A percentile compares a stretch with the other conserved stretches of the same genome.
phyloP scores from a whole-genome alignment of 441 rosid species.

The Viola pubescens region DNA sequence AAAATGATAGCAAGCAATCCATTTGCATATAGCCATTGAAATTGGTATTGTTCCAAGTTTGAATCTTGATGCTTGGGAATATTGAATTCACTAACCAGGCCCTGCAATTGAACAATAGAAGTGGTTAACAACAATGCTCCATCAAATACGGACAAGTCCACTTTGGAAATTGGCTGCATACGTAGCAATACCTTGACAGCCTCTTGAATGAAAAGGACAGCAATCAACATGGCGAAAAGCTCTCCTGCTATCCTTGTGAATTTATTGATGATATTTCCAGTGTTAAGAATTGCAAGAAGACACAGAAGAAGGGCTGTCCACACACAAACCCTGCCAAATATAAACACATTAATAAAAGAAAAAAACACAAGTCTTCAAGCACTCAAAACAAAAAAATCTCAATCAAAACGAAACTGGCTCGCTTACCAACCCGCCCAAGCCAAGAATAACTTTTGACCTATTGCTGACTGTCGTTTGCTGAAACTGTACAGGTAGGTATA shows the following conservation, averaged over 20 bases:
- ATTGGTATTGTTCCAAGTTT: conserved; percentile 41
- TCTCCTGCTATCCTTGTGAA: conserved; percentile 88
- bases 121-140: conserved; percentile 4
- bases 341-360: conserved; percentile 2
- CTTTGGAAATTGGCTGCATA: not conserved
- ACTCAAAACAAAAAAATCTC: not conserved
- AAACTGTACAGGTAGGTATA: conserved; percentile 77
- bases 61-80: conserved; percentile 49
- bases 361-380: not conserved
- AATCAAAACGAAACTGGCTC: not conserved
- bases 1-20: conserved; percentile 74
- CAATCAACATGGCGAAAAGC: conserved; percentile 79
- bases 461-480: conserved; percentile 43
- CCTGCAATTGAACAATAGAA: conserved; percentile 37
- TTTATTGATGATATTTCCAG: conserved; percentile 49
- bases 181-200: conserved; percentile 57
- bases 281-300: conserved; percentile 62
- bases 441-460: conserved; percentile 58
- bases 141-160: not conserved
- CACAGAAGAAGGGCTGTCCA: conserved; percentile 67
- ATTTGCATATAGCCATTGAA: conserved; percentile 64
- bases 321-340: conserved; percentile 63
- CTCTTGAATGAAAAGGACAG: conserved; percentile 81
- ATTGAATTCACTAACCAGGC: conserved; percentile 54
- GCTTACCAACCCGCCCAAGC: conserved; percentile 86